Evolutionary conservation across 495 filamentous ascomycete species (phyloP).

Genomic region (Penicillium roqueforti): DNA sequence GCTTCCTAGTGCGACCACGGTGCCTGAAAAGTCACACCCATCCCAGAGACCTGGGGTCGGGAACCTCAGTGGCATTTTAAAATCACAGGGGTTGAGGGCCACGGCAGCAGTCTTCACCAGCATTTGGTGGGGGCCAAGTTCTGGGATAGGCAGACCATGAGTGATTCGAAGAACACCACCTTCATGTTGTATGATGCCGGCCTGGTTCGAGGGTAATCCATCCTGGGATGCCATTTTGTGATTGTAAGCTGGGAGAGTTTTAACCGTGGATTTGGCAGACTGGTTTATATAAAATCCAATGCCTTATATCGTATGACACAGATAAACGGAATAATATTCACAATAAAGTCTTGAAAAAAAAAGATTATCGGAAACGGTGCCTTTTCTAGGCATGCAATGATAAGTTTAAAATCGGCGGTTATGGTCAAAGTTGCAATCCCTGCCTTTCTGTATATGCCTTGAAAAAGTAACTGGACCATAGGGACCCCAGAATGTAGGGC

Average conservation of each 20-base stretch:
- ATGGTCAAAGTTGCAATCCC: neutral
- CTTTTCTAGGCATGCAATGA: neutral
- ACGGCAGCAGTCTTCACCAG: conserved; percentile 34
- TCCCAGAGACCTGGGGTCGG: conserved; percentile 30
- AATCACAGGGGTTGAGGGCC: conserved; percentile 46
- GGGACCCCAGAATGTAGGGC: neutral
- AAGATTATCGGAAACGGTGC: neutral
- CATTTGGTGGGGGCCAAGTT: conserved; percentile 18
- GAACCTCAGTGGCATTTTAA: conserved; percentile 37
- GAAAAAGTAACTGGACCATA: neutral
- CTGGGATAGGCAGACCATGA: conserved; percentile 17
- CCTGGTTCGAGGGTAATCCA: conserved; percentile 9
- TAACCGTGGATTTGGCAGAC: neutral
- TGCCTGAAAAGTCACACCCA: conserved; percentile 46
- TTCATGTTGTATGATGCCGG: conserved; percentile 23
- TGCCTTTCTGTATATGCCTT: neutral
- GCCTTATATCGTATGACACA: neutral
- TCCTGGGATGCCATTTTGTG: neutral
- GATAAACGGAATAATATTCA: neutral
- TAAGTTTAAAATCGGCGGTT: neutral
- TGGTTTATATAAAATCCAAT: neutral
- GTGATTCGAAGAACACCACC: conserved; percentile 17
- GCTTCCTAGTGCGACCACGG: conserved; percentile 28
- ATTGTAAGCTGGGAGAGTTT: neutral
- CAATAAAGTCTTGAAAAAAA: neutral